Base-by-base conservation (phyloP, 768 basidiomycete genomes). In the Cyclocybe aegerita region DNA sequence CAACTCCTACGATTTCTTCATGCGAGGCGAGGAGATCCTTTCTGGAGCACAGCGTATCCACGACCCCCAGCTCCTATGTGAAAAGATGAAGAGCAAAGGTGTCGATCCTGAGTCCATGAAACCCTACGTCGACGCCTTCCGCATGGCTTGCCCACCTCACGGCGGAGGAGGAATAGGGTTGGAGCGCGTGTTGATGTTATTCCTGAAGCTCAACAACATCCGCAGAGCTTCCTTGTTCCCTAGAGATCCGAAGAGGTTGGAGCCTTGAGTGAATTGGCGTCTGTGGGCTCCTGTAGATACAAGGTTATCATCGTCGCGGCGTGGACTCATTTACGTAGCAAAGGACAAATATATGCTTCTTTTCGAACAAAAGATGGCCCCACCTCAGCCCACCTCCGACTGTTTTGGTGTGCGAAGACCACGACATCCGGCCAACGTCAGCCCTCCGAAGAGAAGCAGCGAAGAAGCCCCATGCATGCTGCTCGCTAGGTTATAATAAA, bases 1-100 rank as follows among this genome's bases (percentile, higher is more conserved):
- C 44, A 98, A 98, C 71, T 98, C 97, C 16, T 99, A 98, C 70
- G 97, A 99, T 72, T 98, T 99, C 74, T 98, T 99, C 81, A 98
- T 99, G 96, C 84, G 97, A 31, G 97, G 97, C 9, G 94, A 99
- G 71, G 97, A 99, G 70, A 98, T 99, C 63, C 79, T 98, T 36
- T 98, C 96, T 3, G 97, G 97, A 11, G 97, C 96, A 23, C 97
- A 99, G 68, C 93, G 97, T 70, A 86, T 98, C 48, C 97, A 99
- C 71, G 93, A 98, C 58, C 82, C 97, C 4, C 70, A 71, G 9
- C 73, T 98, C 46, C 83, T 98, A 54, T 76, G 75, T 46, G 81
- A 91, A 71, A 83, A 90, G 69, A 98, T 98, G 94, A 78, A 77
- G 51, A 75, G 72, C 57, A 90, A 88, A 65, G 93, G 91, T 9